A percentile compares a stretch with the other conserved stretches of the same genome.
phyloP scores from a whole-genome alignment of 345 rosid genomes.

The Excoecaria agallocha region DNA sequence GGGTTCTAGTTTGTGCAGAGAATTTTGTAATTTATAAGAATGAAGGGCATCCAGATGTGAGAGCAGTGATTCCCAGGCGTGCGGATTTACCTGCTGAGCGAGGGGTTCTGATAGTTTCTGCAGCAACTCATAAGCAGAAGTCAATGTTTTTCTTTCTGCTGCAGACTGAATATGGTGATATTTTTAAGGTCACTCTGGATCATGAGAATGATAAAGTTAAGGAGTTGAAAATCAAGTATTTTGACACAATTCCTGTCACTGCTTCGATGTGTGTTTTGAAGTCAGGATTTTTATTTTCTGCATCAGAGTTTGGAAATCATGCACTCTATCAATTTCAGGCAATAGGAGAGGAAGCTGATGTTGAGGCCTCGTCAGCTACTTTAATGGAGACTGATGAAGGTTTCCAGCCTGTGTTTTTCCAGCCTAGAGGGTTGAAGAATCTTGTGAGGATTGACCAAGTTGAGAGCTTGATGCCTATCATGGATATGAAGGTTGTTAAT shows the following conservation, averaged over 20 bases:
- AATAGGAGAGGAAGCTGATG: conserved; percentile 85
- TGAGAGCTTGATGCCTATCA: conserved; percentile 94
- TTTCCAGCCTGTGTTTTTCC: conserved; percentile 90
- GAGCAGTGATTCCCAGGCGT: conserved; percentile 94
- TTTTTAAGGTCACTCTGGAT: conserved; percentile 84
- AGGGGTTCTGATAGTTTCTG: conserved; percentile 91
- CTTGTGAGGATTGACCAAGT: conserved; percentile 94
- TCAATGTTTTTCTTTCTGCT: conserved; percentile 84
- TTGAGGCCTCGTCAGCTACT: conserved; percentile 83
- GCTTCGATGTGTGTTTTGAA: conserved; percentile 87
- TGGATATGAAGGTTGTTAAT: conserved; percentile 92
- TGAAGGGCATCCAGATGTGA: conserved; percentile 84
- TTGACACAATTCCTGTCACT: conserved; percentile 88
- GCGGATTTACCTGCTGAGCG: conserved; percentile 87
- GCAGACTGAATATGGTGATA: conserved; percentile 95
- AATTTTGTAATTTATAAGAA: conserved; percentile 97
- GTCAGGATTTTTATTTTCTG: conserved; percentile 82
- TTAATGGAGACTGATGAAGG: conserved; percentile 98
- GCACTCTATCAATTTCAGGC: conserved; percentile 92
- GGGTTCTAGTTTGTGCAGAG: conserved; percentile 91
- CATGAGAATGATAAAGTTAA: conserved; percentile 65
- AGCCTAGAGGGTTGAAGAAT: conserved; percentile 86
- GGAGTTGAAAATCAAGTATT: conserved; percentile 90
- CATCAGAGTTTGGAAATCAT: conserved; percentile 97
- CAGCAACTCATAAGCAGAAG: conserved; percentile 85